Percentiles rank a stretch among this genome's conserved stretches.
phyloP scores from a whole-genome alignment of 2,329 filamentous ascomycete genomes.

The Sordariomycetes sp. region DNA sequence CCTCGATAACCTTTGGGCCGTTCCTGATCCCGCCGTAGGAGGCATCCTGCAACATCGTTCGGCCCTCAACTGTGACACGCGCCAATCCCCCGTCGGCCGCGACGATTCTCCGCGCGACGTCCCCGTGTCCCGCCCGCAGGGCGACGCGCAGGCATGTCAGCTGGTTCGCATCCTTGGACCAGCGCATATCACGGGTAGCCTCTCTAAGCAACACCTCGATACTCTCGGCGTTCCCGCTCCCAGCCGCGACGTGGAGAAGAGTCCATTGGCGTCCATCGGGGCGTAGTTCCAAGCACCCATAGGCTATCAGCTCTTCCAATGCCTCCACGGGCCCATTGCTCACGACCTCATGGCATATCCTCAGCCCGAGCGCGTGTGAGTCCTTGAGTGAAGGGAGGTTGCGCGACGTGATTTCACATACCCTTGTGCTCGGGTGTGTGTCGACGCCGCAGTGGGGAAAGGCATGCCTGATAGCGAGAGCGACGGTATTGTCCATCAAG shows the following conservation, averaged over 20 bases:
- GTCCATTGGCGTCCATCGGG: not conserved
- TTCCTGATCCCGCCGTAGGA: not conserved
- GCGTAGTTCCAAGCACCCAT: not conserved
- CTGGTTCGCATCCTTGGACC: not conserved
- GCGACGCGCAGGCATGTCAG: not conserved
- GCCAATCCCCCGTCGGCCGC: not conserved
- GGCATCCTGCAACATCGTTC: not conserved
- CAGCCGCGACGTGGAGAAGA: not conserved
- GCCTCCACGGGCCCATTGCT: not conserved
- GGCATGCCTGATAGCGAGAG: not conserved
- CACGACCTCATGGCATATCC: not conserved
- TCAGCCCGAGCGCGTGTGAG: not conserved
- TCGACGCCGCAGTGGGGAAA: not conserved
- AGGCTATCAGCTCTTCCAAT: not conserved
- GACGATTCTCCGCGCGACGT: not conserved
- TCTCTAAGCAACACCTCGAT: not conserved
- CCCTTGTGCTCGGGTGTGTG: not conserved
- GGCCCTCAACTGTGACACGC: not conserved
- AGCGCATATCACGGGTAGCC: not conserved
- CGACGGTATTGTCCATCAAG: not conserved
- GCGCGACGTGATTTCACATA: not conserved
- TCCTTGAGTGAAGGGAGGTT: not conserved
- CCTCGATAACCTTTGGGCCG: not conserved
- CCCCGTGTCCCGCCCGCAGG: not conserved
- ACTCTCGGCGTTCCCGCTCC: not conserved